Evolutionary conservation across 139 green algal species (phyloP), one percentile per base, ranked within the genome.

Genomic region (Chlorella sorokiniana): DNA sequence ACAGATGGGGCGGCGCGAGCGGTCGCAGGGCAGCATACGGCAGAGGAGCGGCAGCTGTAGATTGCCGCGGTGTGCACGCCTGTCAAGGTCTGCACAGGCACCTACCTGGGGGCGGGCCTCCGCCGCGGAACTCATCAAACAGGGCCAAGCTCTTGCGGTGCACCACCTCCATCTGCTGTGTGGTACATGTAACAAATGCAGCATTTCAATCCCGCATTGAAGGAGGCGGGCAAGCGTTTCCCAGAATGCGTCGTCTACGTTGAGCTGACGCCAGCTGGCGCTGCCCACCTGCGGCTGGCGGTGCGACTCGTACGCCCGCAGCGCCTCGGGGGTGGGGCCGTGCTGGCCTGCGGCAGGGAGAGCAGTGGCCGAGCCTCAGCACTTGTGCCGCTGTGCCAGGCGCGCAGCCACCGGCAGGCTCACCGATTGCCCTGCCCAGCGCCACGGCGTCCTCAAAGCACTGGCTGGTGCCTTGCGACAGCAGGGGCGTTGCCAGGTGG

Each of bases 401-500:
- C 48, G 11, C 16, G 48, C 48, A 56, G 48, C 48, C 11, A 56
- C 48, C 48, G 16, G 14, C 14, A n/a, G 7, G 27, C 70, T 78
- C 45, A 78, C 70, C 45, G 25, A 82, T 51, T 22, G 76, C 76
- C 29, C 52, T 35, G 11, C 52, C 79, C 68, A 85, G 70, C 31
- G 42, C 80, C 69, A 81, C 33, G 1, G 80, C 80, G 35, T 85
- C 80, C 35, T 80, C 70, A 52, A 81, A 74, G 2, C 52, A 62
- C 16, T 74, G 59, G 23, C 38, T 42, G n/a, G 61, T 74, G 59
- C 80, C 80, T 41, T 81, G 80, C 2, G 38, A 22, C 42, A 81
- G 56, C 33, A 79, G 27, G 16, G 80, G 80, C 3, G 70, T 75
- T 8, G 27, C 35, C 45, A 85, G 37, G 80, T 85, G 80, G 6